phyloP scores from a whole-genome alignment of 176 grass and related monocot genomes.

The Tuctoria greenei region DNA sequence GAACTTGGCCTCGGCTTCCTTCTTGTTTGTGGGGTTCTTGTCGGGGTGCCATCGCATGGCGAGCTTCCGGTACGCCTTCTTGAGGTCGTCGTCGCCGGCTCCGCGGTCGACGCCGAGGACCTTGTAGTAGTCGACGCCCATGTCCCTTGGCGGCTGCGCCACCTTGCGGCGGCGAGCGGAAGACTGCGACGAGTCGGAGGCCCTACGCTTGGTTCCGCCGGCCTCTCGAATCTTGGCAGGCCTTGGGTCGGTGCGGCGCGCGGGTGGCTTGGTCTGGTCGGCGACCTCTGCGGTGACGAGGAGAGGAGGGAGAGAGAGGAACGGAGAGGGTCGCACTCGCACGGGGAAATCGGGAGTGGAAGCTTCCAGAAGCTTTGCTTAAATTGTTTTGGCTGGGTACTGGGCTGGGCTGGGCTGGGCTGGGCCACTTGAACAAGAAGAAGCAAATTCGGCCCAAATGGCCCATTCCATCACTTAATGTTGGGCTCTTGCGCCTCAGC shows the following conservation, averaged over 20 bases:
- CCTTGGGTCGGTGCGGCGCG: background rate
- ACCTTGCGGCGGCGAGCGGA: slow-evolving; percentile 42
- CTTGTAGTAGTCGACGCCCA: slow-evolving; percentile 94
- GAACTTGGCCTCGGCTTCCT: slow-evolving; percentile 94
- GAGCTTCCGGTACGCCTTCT: slow-evolving; percentile 85
- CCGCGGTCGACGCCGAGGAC: slow-evolving; percentile 67
- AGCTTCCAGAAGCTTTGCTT: too few relatives aligned
- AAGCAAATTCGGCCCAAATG: too few relatives aligned
- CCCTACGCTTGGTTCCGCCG: slow-evolving; percentile 44
- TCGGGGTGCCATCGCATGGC: slow-evolving; percentile 98
- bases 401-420: too few relatives aligned
- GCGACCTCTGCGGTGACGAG: too few relatives aligned
- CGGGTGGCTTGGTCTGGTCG: background rate
- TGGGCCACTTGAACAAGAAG: too few relatives aligned
- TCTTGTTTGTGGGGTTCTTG: slow-evolving; percentile 90
- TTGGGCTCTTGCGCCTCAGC: background rate
- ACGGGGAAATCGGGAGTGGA: too few relatives aligned
- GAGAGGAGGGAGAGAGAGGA: too few relatives aligned
- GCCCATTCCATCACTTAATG: too few relatives aligned
- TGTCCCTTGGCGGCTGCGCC: slow-evolving; percentile 32
- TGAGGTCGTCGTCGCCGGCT: slow-evolving; percentile 83
- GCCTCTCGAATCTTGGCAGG: slow-evolving; percentile 52
- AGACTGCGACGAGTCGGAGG: slow-evolving; percentile 26
- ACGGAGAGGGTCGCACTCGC: too few relatives aligned
- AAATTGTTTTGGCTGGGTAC: too few relatives aligned